Evolutionary conservation across 2,329 filamentous ascomycete species (phyloP).

Genomic region (Colletotrichum cordylinicola): DNA sequence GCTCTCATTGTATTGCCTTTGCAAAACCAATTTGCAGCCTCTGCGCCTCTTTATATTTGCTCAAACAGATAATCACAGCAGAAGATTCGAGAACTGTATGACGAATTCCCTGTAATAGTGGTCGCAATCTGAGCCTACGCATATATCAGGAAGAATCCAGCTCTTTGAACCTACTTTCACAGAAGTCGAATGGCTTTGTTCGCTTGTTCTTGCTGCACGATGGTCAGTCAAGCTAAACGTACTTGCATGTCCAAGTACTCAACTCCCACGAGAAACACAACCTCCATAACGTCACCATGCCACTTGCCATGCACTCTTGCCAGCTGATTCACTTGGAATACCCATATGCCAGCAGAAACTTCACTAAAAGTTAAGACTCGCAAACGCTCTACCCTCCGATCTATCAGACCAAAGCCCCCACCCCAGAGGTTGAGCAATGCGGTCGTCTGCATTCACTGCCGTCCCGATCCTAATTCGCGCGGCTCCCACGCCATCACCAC

Average conservation of each 20-base stretch:
- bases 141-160: background rate
- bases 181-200: too few relatives aligned
- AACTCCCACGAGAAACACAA: background rate
- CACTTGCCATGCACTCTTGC: background rate
- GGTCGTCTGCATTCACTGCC: background rate
- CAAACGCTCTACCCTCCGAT: too few relatives aligned
- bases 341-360: background rate
- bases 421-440: too few relatives aligned
- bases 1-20: too few relatives aligned
- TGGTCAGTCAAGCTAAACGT: background rate
- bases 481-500: background rate
- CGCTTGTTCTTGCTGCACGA: too few relatives aligned
- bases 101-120: background rate
- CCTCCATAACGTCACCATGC: background rate
- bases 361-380: too few relatives aligned
- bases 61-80: background rate
- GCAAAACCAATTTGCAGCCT: background rate
- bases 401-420: too few relatives aligned
- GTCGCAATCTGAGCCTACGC: background rate
- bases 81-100: accelerated
- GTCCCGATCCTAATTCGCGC: background rate
- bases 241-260: background rate
- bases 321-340: background rate
- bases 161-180: background rate
- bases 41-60: background rate